Evolutionary conservation across 306 rosid genomes (phyloP), one percentile per base, ranked within the genome.

Genomic region (Cicer chorassanicum): DNA sequence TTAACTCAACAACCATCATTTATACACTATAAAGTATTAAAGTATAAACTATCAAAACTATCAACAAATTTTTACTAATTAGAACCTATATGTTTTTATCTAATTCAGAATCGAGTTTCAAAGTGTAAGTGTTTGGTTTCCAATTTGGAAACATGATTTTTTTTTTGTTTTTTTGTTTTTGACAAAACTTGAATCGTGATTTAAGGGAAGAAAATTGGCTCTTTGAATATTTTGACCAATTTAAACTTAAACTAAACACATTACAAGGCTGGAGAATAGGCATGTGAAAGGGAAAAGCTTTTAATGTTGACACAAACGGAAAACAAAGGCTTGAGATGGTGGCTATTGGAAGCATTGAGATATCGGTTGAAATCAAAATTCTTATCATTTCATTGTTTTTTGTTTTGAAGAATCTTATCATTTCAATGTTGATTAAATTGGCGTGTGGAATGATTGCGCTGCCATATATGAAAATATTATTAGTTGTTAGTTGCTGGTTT

Each of bases 371-470:
- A 76, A 81, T 70, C 78, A 76, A 81, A 40, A 18, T 41, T 29
- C 16, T 46, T 59, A 76, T 76, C 21, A 19, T 19, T 19, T 0
- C 29, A 21, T 21, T 21, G 29, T 21, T 21, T 21, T 21, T 21
- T 21, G 29, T 21, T 21, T 21, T 21, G 29, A 21, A 21, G 29
- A 21, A 21, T 21, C 29, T 21, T 21, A 21, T 21, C 29, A 81
- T 81, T 80, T 62, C 4, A 11, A 2, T 3, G 81, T 61, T 62
- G 73, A 75, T 75, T 13, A 24, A 0, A 21, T 14, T 34, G 24
- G 63, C 2, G 39, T 45, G 81, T 29, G 62, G 62, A 42, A 80
- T 80, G 72, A 80, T 74, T 74, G 84, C 74, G 84, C 59, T 80
- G 70, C 71, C 83, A 67, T 21, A 50, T 59, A 4, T 67, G 76